Evolutionary conservation across 768 basidiomycete genomes (phyloP).

Genomic region (Lactarius akahatsu): DNA sequence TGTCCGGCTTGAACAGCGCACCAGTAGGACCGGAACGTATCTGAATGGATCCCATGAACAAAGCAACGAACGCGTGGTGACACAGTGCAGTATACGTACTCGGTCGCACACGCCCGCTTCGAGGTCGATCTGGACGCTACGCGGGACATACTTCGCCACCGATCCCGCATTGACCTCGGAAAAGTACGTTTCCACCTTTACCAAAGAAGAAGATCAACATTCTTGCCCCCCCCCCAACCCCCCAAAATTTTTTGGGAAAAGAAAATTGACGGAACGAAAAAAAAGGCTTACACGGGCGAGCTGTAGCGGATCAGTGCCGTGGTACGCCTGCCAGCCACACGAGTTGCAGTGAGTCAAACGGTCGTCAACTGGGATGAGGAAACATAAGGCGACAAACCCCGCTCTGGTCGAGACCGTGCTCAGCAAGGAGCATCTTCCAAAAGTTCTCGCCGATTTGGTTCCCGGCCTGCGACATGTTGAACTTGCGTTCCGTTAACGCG

Average conservation of each 20-base stretch:
- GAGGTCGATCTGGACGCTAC: constrained; percentile 87
- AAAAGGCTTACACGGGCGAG: constrained; percentile 57
- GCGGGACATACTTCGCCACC: constrained; percentile 77
- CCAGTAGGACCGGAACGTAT: constrained; percentile 71
- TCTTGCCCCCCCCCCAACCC: neutral
- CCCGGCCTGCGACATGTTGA: constrained; percentile 49
- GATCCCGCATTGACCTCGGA: constrained; percentile 55
- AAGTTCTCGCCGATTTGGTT: constrained; percentile 84
- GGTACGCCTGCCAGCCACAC: constrained; percentile 43
- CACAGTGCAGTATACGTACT: constrained; percentile 42
- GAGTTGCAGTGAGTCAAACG: neutral
- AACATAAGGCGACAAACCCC: constrained; percentile 50
- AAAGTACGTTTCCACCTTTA: constrained; percentile 80
- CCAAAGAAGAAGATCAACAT: constrained; percentile 11
- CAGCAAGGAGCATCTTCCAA: constrained; percentile 84
- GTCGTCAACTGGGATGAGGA: neutral
- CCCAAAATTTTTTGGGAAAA: neutral
- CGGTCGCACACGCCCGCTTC: constrained; percentile 84
- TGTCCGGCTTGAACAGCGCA: constrained; percentile 82
- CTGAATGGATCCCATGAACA: constrained; percentile 36
- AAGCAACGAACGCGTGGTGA: neutral
- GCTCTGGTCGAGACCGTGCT: constrained; percentile 75
- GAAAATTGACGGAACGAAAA: neutral
- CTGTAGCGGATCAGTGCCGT: constrained; percentile 71
- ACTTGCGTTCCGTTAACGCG: constrained; percentile 3